Evolutionary conservation across 75 land plant species (phyloP).

Genomic region (Selaginella tamariscina): DNA sequence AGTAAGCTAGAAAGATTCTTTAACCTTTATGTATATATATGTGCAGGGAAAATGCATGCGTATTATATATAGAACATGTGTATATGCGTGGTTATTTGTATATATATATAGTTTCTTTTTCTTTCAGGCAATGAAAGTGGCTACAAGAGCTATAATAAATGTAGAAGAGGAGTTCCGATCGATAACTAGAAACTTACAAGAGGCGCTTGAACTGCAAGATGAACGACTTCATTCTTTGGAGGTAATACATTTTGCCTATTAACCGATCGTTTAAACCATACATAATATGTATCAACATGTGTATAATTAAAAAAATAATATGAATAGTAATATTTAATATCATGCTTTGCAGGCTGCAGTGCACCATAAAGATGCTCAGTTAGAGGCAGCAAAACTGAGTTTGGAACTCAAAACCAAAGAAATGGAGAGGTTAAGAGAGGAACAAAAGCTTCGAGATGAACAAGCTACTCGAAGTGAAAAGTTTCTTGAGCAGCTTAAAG

Average conservation of each 20-base stretch:
- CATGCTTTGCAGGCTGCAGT: conserved; percentile 18
- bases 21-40: too few species aligned
- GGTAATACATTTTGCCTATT: too few species aligned
- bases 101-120: background rate
- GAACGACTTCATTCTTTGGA: conserved; percentile 20
- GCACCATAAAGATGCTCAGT: conserved; percentile 20
- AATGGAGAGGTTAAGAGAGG: conserved; percentile 20
- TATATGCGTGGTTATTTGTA: too few species aligned
- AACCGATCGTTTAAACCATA: too few species aligned
- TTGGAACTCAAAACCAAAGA: conserved; percentile 18
- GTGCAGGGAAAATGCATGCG: background rate
- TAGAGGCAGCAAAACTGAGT: conserved; percentile 12
- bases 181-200: conserved; percentile 23
- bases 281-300: too few species aligned
- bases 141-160: conserved; percentile 28
- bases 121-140: conserved; percentile 32
- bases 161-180: conserved; percentile 33
- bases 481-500: conserved; percentile 23
- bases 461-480: conserved; percentile 15
- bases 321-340: too few species aligned
- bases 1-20: conserved; percentile 14
- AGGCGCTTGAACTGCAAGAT: conserved; percentile 24
- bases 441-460: conserved; percentile 14
- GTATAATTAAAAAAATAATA: too few species aligned
- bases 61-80: too few species aligned